phyloP scores from a whole-genome alignment of 208 protist species.

The Leishmania aethiopica region DNA sequence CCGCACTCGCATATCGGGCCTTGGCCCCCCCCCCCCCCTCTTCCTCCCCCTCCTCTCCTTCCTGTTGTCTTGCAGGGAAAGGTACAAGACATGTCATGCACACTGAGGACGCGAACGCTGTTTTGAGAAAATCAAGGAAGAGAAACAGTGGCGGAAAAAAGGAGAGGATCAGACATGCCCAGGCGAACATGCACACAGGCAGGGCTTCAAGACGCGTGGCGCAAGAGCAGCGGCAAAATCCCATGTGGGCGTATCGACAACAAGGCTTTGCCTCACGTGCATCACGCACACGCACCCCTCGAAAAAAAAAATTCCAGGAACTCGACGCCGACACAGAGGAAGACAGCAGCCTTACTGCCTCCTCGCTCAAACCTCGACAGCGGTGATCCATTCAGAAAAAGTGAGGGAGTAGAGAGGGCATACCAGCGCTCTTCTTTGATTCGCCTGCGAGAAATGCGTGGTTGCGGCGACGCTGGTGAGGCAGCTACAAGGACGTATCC shows the following conservation, averaged over 20 bases:
- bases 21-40: not conserved
- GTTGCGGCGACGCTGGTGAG: too few species aligned
- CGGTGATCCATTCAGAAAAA: not conserved
- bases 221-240: not conserved
- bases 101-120: not conserved
- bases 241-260: not conserved
- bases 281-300: not conserved
- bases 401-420: not conserved
- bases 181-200: not conserved
- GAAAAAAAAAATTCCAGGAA: not conserved
- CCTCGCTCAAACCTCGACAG: not conserved
- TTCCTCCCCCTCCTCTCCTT: too few species aligned
- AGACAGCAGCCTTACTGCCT: not conserved
- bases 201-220: not conserved
- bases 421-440: not conserved
- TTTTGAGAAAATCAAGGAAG: not conserved
- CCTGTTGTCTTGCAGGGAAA: too few species aligned
- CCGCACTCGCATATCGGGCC: too few species aligned
- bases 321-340: not conserved
- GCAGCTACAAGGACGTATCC: not conserved
- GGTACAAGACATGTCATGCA: too few species aligned
- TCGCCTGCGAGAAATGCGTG: not conserved
- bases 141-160: not conserved
- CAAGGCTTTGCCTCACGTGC: not conserved
- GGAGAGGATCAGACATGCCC: not conserved